These are phyloP conservation scores for Evernia prunastri DNA, from an alignment of 495 filamentous ascomycete species.

Conservation along the genomic window DNA sequence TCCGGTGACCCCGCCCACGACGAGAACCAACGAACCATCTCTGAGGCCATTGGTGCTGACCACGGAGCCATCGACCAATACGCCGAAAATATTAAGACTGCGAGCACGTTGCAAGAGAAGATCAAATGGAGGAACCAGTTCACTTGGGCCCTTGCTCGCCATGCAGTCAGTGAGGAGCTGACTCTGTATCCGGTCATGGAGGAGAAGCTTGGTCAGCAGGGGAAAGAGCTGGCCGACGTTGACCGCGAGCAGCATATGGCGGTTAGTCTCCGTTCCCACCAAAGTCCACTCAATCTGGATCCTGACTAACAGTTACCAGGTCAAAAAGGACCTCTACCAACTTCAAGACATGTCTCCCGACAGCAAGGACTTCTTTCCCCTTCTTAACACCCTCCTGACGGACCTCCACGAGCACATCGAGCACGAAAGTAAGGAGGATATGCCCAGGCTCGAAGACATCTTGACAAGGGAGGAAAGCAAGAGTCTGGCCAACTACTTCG, in stretches of 20 bases:
- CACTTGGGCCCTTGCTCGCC: conserved; percentile 64
- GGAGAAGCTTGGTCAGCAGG: conserved; percentile 48
- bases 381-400: conserved; percentile 14
- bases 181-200: conserved; percentile 65
- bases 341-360: conserved; percentile 15
- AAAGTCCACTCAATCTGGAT: too few species aligned
- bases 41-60: conserved; percentile 54
- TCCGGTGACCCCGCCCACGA: not conserved
- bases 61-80: conserved; percentile 55
- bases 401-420: conserved; percentile 19
- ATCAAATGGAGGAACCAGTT: conserved; percentile 58
- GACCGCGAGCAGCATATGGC: conserved; percentile 53
- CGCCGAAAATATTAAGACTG: conserved; percentile 50
- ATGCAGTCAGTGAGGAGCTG: conserved; percentile 61
- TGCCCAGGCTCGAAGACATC: conserved; percentile 20
- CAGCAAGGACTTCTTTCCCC: conserved; percentile 11
- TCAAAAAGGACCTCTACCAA: conserved; percentile 21
- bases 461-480: conserved; percentile 28
- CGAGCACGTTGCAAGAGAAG: conserved; percentile 43
- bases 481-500: conserved; percentile 21
- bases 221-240: conserved; percentile 47
- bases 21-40: conserved; percentile 32
- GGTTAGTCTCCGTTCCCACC: too few species aligned
- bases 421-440: conserved; percentile 17
- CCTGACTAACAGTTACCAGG: conserved; percentile 2